phyloP scores from a whole-genome alignment of 2,329 filamentous ascomycete genomes.

The Fusarium hainanense region DNA sequence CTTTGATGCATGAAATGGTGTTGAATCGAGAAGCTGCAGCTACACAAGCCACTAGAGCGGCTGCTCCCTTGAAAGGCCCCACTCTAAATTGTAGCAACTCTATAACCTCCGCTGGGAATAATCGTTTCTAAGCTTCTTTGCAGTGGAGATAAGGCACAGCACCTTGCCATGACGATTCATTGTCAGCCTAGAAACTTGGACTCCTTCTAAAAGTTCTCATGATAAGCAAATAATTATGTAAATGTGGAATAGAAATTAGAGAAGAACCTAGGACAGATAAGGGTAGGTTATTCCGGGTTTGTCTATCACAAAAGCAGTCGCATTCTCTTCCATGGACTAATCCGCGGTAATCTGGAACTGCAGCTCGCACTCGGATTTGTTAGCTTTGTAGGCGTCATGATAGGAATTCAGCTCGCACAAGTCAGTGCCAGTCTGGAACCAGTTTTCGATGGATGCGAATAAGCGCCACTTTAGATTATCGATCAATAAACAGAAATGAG shows the following conservation, averaged over 20 bases:
- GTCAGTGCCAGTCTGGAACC: constrained; percentile 1
- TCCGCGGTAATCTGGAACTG: background rate
- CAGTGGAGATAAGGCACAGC: constrained; percentile 10
- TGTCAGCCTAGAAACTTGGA: background rate
- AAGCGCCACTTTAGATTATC: constrained; percentile 11
- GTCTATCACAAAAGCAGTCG: background rate
- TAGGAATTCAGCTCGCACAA: constrained; percentile 20
- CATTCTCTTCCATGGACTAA: background rate
- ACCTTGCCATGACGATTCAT: background rate
- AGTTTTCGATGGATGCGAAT: background rate
- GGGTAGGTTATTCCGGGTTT: background rate
- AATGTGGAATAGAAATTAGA: background rate
- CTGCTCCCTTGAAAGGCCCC: constrained; percentile 16
- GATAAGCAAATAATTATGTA: background rate
- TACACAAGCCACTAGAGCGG: constrained; percentile 11
- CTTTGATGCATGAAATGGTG: background rate
- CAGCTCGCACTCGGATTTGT: constrained; percentile 23
- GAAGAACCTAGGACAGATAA: background rate
- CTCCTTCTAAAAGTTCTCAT: background rate
- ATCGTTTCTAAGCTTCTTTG: background rate
- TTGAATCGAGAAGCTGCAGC: constrained; percentile 18
- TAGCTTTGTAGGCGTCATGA: constrained; percentile 26
- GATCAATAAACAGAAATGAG: constrained; percentile 14
- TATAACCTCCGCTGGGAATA: background rate
- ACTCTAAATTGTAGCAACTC: constrained; percentile 1